Evolutionary conservation across 2,329 filamentous ascomycete genomes (phyloP), one percentile per base, ranked within the genome.

Genomic region (Ascochyta pisi): DNA sequence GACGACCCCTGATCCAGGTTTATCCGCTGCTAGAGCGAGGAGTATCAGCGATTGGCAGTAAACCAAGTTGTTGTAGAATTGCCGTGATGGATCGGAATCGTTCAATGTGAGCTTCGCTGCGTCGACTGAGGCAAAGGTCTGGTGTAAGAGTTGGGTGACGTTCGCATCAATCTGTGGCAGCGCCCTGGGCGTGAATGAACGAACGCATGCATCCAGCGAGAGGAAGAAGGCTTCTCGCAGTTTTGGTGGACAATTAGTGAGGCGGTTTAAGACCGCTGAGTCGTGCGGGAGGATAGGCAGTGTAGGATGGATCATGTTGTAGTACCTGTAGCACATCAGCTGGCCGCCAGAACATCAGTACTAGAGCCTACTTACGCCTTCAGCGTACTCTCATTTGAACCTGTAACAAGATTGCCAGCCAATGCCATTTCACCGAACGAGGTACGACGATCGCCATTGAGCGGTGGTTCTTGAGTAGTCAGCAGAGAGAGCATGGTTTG

Each of bases 171-270:
- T 60, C 19, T 64, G 57, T 42, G 70, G 62, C 12, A 75, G 22
- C 15, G 66, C 63, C 48, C 66, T 63, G 9, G 71, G 64, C 16
- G 72, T 66, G 49, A 68, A 65, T 2, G 72, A 70, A 22, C 73
- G 70, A 13, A 76, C 63, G 24, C 62, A 68, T 35, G 65, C 72
- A 47, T 76, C 74, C 3, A 76, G 39, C 1, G 72, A 58, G 22
- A 73, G 56, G 37, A 75, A 74, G 50, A 76, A 74, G 12, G 69
- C 69, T 33, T 76, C 73, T 39, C 74, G 65, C 31, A 76, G 41
- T 48, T 73, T 75, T 10, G 65, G 29, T 12, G 73, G 71, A 50
- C 73, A 75, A 24, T 71, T 63, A 3, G 69, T 70, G 19, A 76
- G 65, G 19, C 71, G 72, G 33, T 73, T 76, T 1, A 76, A 50